Conservation (phyloP, 2,329 filamentous ascomycete species). For the Sodiomyces alkalinus region DNA sequence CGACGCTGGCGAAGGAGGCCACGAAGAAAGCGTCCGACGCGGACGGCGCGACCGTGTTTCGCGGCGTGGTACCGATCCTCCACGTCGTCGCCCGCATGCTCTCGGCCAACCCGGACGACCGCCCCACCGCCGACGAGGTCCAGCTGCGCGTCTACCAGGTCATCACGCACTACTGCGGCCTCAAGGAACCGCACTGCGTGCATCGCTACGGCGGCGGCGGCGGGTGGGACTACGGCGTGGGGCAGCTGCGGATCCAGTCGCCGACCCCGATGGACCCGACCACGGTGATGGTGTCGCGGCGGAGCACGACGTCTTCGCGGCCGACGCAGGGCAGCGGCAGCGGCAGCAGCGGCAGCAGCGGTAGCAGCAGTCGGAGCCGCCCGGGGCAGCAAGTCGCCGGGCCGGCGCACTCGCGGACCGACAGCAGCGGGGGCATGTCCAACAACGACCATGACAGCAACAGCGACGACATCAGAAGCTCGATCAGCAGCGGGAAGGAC, state of each 20-base stretch:
- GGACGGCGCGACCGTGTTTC: slow-evolving; percentile 29
- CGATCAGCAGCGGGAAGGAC: slow-evolving; percentile 6
- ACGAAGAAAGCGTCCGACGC: slow-evolving; percentile 23
- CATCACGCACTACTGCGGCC: slow-evolving; percentile 29
- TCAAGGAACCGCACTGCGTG: slow-evolving; percentile 38
- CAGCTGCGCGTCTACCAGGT: slow-evolving; percentile 37
- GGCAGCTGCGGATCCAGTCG: slow-evolving; percentile 9
- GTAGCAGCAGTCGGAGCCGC: too few relatives aligned
- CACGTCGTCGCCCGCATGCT: slow-evolving; percentile 40
- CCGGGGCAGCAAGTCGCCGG: too few relatives aligned
- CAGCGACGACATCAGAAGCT: slow-evolving; percentile 15
- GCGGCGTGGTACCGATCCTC: slow-evolving; percentile 35
- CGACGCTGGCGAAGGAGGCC: slow-evolving; percentile 42
- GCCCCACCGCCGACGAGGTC: slow-evolving; percentile 37
- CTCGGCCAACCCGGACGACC: slow-evolving; percentile 30
- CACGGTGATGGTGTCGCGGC: slow-evolving; percentile 4
- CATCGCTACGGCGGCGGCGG: slow-evolving; percentile 28
- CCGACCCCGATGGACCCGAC: slow-evolving; percentile 5
- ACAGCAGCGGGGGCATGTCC: slow-evolving; percentile 20
- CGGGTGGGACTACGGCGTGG: slow-evolving; percentile 16
- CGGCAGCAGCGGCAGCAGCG: slow-evolving; percentile 10
- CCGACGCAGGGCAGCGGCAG: slow-evolving; percentile 7
- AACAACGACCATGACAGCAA: slow-evolving; percentile 18
- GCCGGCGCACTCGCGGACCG: slow-evolving; percentile 17
- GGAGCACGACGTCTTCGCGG: slow-evolving; percentile 6